Evolutionary conservation across 2,329 filamentous ascomycete genomes (phyloP).

Genomic region (Trematosphaeria pertusa): DNA sequence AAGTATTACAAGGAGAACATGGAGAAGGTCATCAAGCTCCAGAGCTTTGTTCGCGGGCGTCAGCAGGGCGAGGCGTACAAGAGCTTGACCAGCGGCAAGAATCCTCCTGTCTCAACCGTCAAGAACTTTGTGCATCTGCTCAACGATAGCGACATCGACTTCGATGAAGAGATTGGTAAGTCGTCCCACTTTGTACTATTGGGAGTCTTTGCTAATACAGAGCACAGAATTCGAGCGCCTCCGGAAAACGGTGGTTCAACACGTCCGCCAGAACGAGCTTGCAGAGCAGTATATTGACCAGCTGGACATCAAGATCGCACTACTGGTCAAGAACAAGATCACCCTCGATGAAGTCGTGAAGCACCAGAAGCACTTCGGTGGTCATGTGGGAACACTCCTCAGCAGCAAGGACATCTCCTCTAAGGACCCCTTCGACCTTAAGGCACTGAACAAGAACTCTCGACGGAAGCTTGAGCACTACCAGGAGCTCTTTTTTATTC

Average conservation of each 20-base stretch:
- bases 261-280: conserved; percentile 96
- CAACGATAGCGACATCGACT: conserved; percentile 98
- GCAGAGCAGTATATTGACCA: conserved; percentile 98
- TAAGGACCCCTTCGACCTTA: conserved; percentile 92
- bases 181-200: not conserved
- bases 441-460: conserved; percentile 96
- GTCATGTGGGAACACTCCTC: conserved; percentile 82
- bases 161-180: conserved; percentile 85
- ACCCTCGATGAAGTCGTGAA: conserved; percentile 96
- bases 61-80: conserved; percentile 98
- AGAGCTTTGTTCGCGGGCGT: conserved; percentile 93
- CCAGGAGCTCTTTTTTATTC: conserved; percentile 95
- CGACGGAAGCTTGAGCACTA: conserved; percentile 95
- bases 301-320: conserved; percentile 97
- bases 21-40: conserved; percentile 98
- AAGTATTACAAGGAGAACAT: conserved; percentile 94
- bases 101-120: conserved; percentile 93
- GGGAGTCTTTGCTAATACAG: conserved; percentile 22
- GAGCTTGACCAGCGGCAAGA: conserved; percentile 93
- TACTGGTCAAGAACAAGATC: conserved; percentile 99
- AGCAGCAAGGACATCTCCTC: conserved; percentile 89
- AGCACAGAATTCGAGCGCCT: conserved; percentile 82
- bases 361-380: conserved; percentile 95
- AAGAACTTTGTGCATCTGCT: conserved; percentile 98
- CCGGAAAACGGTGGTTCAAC: conserved; percentile 94